Conservation (phyloP, 164 flowering plant genomes). For the Warburgia ugandensis region DNA sequence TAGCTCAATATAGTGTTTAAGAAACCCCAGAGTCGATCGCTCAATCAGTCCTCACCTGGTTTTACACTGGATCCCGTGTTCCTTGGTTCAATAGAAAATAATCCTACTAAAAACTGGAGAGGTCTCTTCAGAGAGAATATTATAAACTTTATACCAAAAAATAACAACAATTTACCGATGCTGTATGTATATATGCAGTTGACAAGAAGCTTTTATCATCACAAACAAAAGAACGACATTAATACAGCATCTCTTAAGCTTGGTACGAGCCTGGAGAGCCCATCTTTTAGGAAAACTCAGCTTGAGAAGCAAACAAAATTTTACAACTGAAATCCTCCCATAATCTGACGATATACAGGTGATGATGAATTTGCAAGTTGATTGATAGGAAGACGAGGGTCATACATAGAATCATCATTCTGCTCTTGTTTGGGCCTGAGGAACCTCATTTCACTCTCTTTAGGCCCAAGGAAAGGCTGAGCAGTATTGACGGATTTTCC, state of each 20-base stretch:
- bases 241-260: background rate
- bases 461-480: conserved; percentile 26
- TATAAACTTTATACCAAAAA: background rate
- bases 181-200: background rate
- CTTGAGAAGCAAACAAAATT: conserved; percentile 7
- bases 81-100: too few species aligned
- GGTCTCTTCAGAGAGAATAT: too few species aligned
- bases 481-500: conserved; percentile 16
- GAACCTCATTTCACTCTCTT: conserved; percentile 32
- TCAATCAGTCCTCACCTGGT: background rate
- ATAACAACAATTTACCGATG: background rate
- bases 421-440: conserved; percentile 57
- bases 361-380: conserved; percentile 33
- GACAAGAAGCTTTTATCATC: conserved; percentile 7
- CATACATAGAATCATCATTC: conserved; percentile 41
- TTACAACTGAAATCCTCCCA: conserved; percentile 30
- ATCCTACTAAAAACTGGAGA: too few species aligned
- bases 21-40: background rate
- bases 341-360: conserved; percentile 24
- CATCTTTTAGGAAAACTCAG: background rate
- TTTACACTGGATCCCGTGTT: too few species aligned
- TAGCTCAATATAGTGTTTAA: background rate
- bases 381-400: conserved; percentile 19
- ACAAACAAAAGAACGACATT: background rate
- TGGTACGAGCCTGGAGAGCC: background rate